These are phyloP conservation scores for Leccinum boreale DNA, from an alignment of 768 basidiomycete genomes.

Conservation along the genomic window DNA sequence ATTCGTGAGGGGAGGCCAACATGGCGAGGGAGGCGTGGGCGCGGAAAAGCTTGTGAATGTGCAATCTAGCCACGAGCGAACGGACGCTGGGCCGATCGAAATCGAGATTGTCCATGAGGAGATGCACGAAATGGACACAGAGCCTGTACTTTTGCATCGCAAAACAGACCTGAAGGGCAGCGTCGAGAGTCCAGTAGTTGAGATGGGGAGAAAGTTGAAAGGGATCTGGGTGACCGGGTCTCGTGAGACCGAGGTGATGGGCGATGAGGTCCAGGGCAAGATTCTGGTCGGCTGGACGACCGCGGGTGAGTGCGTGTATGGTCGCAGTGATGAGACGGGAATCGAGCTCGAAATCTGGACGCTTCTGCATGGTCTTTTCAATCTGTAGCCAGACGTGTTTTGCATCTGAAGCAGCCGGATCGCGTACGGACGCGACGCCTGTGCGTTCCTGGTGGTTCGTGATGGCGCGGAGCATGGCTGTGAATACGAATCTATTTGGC, in stretches of 20 bases:
- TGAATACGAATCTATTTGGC: slow-evolving; percentile 59
- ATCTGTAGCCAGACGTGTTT: slow-evolving; percentile 70
- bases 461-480: slow-evolving; percentile 59
- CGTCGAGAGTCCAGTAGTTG: slow-evolving; percentile 45
- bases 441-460: slow-evolving; percentile 23
- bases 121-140: slow-evolving; percentile 55
- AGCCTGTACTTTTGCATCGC: slow-evolving; percentile 43
- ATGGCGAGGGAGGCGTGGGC: slow-evolving; percentile 44
- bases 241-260: slow-evolving; percentile 60
- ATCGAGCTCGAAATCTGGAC: slow-evolving; percentile 49
- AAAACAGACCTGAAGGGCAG: slow-evolving; percentile 57
- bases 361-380: slow-evolving; percentile 47
- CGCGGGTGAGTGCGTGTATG: slow-evolving; percentile 54
- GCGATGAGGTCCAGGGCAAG: slow-evolving; percentile 62
- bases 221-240: slow-evolving; percentile 41
- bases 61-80: slow-evolving; percentile 46
- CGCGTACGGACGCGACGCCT: slow-evolving; percentile 29
- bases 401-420: slow-evolving; percentile 55
- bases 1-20: slow-evolving; percentile 35
- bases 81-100: slow-evolving; percentile 25
- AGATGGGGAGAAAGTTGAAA: slow-evolving; percentile 41
- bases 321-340: slow-evolving; percentile 49
- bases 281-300: slow-evolving; percentile 56
- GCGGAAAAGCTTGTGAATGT: slow-evolving; percentile 61
- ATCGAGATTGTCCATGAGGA: slow-evolving; percentile 45